Conservation (phyloP, 768 basidiomycete species). For the Lentinula detonsa region DNA sequence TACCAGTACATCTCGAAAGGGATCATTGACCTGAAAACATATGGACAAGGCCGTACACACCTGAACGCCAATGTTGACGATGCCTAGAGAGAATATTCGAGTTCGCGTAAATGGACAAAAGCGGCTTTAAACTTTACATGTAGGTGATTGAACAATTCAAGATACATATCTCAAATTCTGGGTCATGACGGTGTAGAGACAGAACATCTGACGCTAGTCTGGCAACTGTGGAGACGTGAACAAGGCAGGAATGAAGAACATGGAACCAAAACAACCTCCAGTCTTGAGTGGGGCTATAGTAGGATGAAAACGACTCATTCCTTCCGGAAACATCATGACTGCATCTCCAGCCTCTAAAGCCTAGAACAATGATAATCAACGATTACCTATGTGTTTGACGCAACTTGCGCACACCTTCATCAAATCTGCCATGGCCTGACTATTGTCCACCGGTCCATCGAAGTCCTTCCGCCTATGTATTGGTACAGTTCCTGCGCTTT, state of each 20-base stretch:
- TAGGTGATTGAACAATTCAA: constrained; percentile 80
- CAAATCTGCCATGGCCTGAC: constrained; percentile 59
- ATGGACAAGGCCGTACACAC: not conserved
- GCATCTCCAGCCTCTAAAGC: constrained; percentile 74
- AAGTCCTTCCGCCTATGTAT: constrained; percentile 74
- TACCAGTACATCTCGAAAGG: constrained; percentile 62
- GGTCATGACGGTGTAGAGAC: constrained; percentile 58
- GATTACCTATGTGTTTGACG: constrained; percentile 1
- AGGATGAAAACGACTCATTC: constrained; percentile 79
- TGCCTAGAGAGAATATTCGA: constrained; percentile 44
- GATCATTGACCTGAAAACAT: not conserved
- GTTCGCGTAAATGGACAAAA: not conserved
- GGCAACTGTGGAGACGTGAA: constrained; percentile 44
- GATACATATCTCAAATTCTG: constrained; percentile 66
- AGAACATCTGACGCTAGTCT: constrained; percentile 77
- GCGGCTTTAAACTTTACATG: constrained; percentile 36
- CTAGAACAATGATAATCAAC: constrained; percentile 28
- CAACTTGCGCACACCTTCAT: constrained; percentile 42
- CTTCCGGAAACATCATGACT: constrained; percentile 83
- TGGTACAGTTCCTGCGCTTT: constrained; percentile 82
- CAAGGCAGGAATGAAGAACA: constrained; percentile 1
- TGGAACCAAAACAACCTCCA: constrained; percentile 47
- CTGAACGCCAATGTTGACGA: constrained; percentile 77
- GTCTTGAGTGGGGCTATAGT: constrained; percentile 82
- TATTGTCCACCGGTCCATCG: constrained; percentile 58